Conservation (phyloP, 83 land plant genomes). For the Thuja plicata region DNA sequence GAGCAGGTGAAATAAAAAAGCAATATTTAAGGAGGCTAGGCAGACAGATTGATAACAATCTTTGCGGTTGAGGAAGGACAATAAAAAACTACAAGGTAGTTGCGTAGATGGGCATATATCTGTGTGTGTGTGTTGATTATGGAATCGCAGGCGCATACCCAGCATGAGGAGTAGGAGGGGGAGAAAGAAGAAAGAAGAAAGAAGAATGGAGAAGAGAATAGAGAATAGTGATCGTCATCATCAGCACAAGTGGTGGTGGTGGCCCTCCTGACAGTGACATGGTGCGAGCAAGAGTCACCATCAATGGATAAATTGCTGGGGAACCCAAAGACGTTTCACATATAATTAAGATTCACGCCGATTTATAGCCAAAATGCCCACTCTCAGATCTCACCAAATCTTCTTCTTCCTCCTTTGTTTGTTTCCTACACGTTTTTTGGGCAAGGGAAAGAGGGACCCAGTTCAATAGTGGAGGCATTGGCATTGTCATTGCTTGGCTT, state of each 20-base stretch:
- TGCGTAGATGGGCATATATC: conserved; percentile 1
- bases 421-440: conserved; percentile 14
- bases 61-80: neutral
- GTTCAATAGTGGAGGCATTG: neutral
- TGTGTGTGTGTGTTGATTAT: neutral
- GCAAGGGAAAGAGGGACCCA: conserved; percentile 3
- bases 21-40: too few relatives aligned
- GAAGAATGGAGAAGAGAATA: neutral
- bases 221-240: neutral
- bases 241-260: conserved; percentile 4
- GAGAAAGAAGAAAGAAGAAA: neutral
- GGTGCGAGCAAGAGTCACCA: conserved; percentile 8
- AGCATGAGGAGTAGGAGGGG: conserved; percentile 7
- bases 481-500: conserved; percentile 5
- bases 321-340: neutral
- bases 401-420: neutral
- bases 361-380: neutral
- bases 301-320: conserved; percentile 8
- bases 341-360: neutral
- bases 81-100: neutral
- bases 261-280: conserved; percentile 5
- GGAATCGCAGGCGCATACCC: neutral
- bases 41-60: neutral
- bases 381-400: conserved; percentile 4
- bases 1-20: too few relatives aligned